Evolutionary conservation across 257 asterid species (phyloP).

Genomic region (Coffea canephora): DNA sequence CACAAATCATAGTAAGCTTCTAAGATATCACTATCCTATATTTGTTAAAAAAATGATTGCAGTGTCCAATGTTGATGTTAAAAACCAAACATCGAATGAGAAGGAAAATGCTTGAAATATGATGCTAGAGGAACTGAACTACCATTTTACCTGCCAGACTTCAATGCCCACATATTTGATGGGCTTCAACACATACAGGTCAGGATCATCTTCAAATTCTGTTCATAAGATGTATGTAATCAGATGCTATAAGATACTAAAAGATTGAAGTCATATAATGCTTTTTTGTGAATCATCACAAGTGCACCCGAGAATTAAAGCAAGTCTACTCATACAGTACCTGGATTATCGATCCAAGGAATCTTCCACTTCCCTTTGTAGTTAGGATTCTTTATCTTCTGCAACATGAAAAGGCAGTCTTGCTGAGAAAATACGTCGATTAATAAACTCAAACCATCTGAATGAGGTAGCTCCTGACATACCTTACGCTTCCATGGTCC

Average conservation of each 20-base stretch:
- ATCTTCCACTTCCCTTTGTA: slow-evolving; percentile 94
- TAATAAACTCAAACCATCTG: neutral
- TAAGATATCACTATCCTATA: too few species aligned
- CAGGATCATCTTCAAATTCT: slow-evolving; percentile 94
- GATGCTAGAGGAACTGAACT: neutral
- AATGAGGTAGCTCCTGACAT: slow-evolving; percentile 8
- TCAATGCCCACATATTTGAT: slow-evolving; percentile 82
- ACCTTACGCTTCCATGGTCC: slow-evolving; percentile 87
- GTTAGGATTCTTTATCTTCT: slow-evolving; percentile 89
- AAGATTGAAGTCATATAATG: neutral
- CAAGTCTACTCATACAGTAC: slow-evolving; percentile 28
- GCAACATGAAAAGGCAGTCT: slow-evolving; percentile 14
- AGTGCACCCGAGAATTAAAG: neutral
- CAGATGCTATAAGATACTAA: neutral
- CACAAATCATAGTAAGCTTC: slow-evolving; percentile 14
- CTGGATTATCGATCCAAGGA: slow-evolving; percentile 95
- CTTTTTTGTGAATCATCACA: neutral
- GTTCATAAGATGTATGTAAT: slow-evolving; percentile 10
- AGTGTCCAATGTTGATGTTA: neutral
- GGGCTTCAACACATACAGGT: slow-evolving; percentile 79
- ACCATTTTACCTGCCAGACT: slow-evolving; percentile 73
- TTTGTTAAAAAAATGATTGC: neutral
- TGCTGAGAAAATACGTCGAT: slow-evolving; percentile 1
- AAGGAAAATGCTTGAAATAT: neutral
- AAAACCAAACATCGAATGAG: neutral